These are phyloP conservation scores for Bryoglossum gracile DNA, from an alignment of 495 filamentous ascomycete species.

Conservation along the genomic window DNA sequence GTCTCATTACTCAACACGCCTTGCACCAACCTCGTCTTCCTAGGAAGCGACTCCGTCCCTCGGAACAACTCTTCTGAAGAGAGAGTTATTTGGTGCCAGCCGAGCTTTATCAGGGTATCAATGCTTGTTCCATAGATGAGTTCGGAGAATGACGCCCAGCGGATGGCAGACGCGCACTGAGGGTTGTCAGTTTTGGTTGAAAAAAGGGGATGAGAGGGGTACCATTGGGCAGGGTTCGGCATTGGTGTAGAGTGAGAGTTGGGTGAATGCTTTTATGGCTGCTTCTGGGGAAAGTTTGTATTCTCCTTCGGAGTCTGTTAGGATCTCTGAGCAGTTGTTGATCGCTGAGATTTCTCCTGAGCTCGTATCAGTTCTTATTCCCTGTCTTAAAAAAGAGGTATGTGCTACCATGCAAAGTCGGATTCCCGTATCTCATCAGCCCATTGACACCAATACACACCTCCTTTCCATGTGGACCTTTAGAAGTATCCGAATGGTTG, in stretches of 20 bases:
- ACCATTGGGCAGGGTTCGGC: conserved; percentile 51
- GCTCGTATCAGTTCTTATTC: neutral
- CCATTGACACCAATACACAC: conserved; percentile 41
- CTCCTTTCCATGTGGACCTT: conserved; percentile 31
- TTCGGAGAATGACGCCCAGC: conserved; percentile 47
- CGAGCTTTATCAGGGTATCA: conserved; percentile 33
- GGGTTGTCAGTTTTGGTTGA: neutral
- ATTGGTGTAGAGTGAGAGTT: conserved; percentile 48
- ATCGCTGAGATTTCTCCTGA: conserved; percentile 48
- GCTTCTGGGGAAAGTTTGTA: conserved; percentile 36
- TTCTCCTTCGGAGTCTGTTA: conserved; percentile 35
- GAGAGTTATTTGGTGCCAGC: conserved; percentile 46
- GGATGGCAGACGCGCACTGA: conserved; percentile 48
- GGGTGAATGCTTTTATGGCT: conserved; percentile 35
- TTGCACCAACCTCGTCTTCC: conserved; percentile 30
- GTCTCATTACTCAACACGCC: conserved; percentile 44
- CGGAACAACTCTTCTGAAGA: conserved; percentile 38
- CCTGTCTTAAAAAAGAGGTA: too few species aligned
- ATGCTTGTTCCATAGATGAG: conserved; percentile 48
- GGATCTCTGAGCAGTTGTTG: conserved; percentile 41
- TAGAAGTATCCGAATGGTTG: conserved; percentile 37
- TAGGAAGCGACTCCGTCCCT: conserved; percentile 33
- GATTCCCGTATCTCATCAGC: conserved; percentile 35
- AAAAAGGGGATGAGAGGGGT: neutral
- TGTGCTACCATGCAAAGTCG: conserved; percentile 39